Conservation (phyloP, 805 yeast species). For the Kregervanrija delftensis region DNA sequence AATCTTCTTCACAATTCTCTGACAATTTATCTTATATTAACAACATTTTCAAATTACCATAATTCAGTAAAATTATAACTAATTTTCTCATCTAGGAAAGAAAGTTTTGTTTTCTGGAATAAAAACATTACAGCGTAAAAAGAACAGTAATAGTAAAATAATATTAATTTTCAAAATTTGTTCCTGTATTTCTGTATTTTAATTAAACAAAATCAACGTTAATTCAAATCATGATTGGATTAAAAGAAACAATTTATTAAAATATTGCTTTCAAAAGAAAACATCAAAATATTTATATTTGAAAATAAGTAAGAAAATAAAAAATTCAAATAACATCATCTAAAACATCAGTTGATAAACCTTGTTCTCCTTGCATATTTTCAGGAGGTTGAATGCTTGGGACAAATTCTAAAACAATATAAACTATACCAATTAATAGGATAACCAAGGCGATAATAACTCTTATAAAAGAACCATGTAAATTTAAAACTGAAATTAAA, state of each 20-base stretch:
- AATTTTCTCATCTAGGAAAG: no score
- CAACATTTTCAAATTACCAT: no score
- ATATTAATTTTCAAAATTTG: no score
- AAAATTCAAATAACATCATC: slow-evolving; percentile 26
- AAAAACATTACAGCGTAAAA: no score
- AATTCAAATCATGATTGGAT: not conserved
- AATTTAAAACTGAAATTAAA: slow-evolving; percentile 40
- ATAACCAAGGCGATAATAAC: slow-evolving; percentile 51
- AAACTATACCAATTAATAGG: slow-evolving; percentile 54
- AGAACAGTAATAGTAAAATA: no score
- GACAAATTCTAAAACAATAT: slow-evolving; percentile 56
- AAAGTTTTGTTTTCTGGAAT: no score
- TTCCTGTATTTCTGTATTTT: no score
- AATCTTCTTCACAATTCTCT: no score
- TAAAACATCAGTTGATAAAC: slow-evolving; percentile 26
- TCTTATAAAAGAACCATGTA: slow-evolving; percentile 47
- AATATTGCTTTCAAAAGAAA: not conserved
- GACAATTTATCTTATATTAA: no score
- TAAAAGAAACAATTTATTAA: not conserved
- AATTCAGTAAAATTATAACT: no score
- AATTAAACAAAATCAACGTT: no score
- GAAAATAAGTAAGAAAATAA: not conserved
- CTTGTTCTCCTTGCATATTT: slow-evolving; percentile 59
- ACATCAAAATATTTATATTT: not conserved
- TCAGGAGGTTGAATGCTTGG: slow-evolving; percentile 76